A percentile compares a stretch with the other conserved stretches of the same genome.
Evolutionary conservation across 306 rosid species (phyloP).

Genomic region (Elaeagnus macrophylla): DNA sequence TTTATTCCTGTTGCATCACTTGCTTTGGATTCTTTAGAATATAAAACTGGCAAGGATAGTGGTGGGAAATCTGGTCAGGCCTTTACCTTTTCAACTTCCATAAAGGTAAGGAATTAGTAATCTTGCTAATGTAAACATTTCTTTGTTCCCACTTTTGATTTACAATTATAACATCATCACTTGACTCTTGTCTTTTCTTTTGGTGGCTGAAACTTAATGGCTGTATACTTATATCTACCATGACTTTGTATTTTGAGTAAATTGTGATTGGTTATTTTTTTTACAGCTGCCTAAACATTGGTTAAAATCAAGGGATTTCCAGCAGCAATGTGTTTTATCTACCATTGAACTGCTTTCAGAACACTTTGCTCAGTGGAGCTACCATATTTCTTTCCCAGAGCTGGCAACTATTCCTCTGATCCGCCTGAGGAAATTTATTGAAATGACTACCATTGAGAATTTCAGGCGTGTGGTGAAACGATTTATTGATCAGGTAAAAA

Average conservation of each 20-base stretch:
- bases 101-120: constrained; percentile 45
- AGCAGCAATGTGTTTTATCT: constrained; percentile 62
- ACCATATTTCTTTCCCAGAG: constrained; percentile 83
- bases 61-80: constrained; percentile 51
- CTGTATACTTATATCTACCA: constrained; percentile 2
- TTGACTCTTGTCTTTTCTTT: neutral
- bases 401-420: constrained; percentile 68
- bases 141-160: neutral
- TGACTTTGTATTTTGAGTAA: constrained; percentile 7
- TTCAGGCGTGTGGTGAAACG: constrained; percentile 60
- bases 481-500: constrained; percentile 75
- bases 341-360: constrained; percentile 68
- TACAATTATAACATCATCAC: neutral
- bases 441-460: constrained; percentile 55
- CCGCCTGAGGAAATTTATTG: constrained; percentile 58
- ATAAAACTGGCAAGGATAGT: constrained; percentile 52
- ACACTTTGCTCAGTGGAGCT: constrained; percentile 83
- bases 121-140: constrained; percentile 2
- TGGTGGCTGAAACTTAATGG: constrained; percentile 7
- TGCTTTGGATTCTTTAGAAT: constrained; percentile 67
- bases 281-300: constrained; percentile 83
- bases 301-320: constrained; percentile 72
- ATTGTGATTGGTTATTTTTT: constrained; percentile 15
- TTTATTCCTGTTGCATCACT: constrained; percentile 77
- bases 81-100: constrained; percentile 34